These are phyloP conservation scores for Penicillium antarcticum DNA, from an alignment of 495 filamentous ascomycete species.

Conservation along the genomic window DNA sequence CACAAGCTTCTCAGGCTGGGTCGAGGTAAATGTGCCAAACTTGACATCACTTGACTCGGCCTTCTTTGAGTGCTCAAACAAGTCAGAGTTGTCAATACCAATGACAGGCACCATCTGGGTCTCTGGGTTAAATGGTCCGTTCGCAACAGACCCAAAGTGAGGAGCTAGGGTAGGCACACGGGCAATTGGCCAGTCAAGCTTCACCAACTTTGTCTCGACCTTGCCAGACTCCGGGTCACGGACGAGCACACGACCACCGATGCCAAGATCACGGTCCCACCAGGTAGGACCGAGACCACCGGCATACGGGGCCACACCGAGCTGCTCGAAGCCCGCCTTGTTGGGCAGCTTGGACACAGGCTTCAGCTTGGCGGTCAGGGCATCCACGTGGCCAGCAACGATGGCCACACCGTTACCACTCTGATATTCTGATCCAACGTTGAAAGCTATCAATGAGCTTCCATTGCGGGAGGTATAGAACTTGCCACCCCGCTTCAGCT, in stretches of 20 bases:
- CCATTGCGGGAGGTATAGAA: slow-evolving; percentile 88
- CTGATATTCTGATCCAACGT: slow-evolving; percentile 75
- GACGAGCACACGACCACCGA: slow-evolving; percentile 85
- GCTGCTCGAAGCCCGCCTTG: slow-evolving; percentile 80
- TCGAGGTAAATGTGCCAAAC: slow-evolving; percentile 65
- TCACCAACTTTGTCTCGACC: slow-evolving; percentile 78
- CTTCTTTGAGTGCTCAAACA: slow-evolving; percentile 26
- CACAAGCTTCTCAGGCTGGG: slow-evolving; percentile 80
- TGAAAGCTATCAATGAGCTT: slow-evolving; percentile 83
- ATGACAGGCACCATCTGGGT: slow-evolving; percentile 94
- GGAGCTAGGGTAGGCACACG: slow-evolving; percentile 89
- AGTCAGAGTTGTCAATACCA: slow-evolving; percentile 74
- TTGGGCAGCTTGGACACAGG: slow-evolving; percentile 77
- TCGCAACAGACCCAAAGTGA: slow-evolving; percentile 81
- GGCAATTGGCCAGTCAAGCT: slow-evolving; percentile 91
- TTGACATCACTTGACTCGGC: slow-evolving; percentile 30
- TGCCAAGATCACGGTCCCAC: slow-evolving; percentile 92
- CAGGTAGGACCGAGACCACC: slow-evolving; percentile 81
- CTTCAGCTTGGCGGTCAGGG: slow-evolving; percentile 84
- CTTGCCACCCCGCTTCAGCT: slow-evolving; percentile 75
- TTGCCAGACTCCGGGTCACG: slow-evolving; percentile 70
- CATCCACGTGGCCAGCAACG: slow-evolving; percentile 89
- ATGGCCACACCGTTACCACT: slow-evolving; percentile 80
- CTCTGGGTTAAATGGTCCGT: slow-evolving; percentile 80
- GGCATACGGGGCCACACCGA: slow-evolving; percentile 91